Conservation (phyloP, 2,329 filamentous ascomycete genomes). For the Trichoderma endophyticum region DNA sequence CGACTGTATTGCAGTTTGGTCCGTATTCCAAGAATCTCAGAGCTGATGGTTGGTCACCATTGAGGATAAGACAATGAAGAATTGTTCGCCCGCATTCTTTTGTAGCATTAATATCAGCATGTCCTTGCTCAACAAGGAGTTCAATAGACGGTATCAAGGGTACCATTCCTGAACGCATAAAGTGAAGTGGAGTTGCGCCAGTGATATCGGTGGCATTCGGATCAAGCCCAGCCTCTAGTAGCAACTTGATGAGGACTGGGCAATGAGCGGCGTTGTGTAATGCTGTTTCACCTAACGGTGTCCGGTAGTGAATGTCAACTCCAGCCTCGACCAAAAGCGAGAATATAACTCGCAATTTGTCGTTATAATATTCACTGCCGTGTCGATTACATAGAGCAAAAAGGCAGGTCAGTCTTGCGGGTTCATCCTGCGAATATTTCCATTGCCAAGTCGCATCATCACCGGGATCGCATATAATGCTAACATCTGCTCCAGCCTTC, state of each 20-base stretch:
- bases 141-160: slow-evolving; percentile 19
- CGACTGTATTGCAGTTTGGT: slow-evolving; percentile 20
- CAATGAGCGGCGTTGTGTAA: slow-evolving; percentile 22
- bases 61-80: slow-evolving; percentile 17
- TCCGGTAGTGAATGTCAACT: slow-evolving; percentile 23
- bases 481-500: slow-evolving; percentile 32
- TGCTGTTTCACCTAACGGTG: slow-evolving; percentile 18
- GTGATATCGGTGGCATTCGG: slow-evolving; percentile 20
- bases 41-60: background rate
- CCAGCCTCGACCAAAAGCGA: slow-evolving; percentile 25
- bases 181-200: slow-evolving; percentile 24
- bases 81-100: slow-evolving; percentile 24
- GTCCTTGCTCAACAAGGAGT: slow-evolving; percentile 26
- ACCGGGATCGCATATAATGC: slow-evolving; percentile 18
- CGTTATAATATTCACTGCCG: background rate
- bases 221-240: slow-evolving; percentile 27
- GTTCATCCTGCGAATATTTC: background rate
- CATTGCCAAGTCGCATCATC: background rate
- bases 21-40: slow-evolving; percentile 22
- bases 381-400: slow-evolving; percentile 12
- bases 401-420: slow-evolving; percentile 17
- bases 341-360: slow-evolving; percentile 17
- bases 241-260: slow-evolving; percentile 12
- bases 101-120: slow-evolving; percentile 26
- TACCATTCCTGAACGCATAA: accelerated